Evolutionary conservation across 352 stramenopile species (phyloP).

Genomic region (Plasmopara muralis): DNA sequence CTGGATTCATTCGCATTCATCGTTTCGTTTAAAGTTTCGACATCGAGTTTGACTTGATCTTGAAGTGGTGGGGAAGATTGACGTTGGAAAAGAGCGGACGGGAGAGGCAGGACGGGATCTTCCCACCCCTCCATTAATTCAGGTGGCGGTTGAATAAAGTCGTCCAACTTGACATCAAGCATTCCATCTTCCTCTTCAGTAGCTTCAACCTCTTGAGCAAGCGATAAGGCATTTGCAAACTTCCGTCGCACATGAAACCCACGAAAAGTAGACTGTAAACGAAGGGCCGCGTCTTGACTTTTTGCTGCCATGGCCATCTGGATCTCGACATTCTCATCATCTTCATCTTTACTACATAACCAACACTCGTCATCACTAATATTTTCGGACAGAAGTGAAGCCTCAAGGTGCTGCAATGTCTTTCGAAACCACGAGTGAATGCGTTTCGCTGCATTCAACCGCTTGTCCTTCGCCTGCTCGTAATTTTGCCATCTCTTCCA

Average conservation of each 20-base stretch:
- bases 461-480: neutral
- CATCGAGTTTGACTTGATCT: neutral
- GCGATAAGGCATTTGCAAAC: conserved; percentile 50
- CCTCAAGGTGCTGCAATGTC: conserved; percentile 1
- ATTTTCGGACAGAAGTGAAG: conserved; percentile 16
- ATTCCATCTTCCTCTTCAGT: conserved; percentile 29
- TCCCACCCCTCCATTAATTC: conserved; percentile 63
- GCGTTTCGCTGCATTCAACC: conserved; percentile 8
- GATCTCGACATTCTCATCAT: neutral
- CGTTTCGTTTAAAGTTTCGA: no score
- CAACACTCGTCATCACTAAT: conserved; percentile 15
- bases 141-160: conserved; percentile 44
- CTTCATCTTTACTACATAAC: conserved; percentile 5
- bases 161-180: conserved; percentile 49
- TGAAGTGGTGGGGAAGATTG: neutral
- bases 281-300: conserved; percentile 31
- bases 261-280: conserved; percentile 64
- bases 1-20: no score
- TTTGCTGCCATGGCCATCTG: neutral
- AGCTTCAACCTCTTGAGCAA: conserved; percentile 28
- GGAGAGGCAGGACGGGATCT: conserved; percentile 28
- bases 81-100: neutral
- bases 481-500: conserved; percentile 15
- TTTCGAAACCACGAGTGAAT: conserved; percentile 23
- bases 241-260: conserved; percentile 62